phyloP scores from a whole-genome alignment of 2,329 filamentous ascomycete species.

The Paraconiothyrium brasiliense region DNA sequence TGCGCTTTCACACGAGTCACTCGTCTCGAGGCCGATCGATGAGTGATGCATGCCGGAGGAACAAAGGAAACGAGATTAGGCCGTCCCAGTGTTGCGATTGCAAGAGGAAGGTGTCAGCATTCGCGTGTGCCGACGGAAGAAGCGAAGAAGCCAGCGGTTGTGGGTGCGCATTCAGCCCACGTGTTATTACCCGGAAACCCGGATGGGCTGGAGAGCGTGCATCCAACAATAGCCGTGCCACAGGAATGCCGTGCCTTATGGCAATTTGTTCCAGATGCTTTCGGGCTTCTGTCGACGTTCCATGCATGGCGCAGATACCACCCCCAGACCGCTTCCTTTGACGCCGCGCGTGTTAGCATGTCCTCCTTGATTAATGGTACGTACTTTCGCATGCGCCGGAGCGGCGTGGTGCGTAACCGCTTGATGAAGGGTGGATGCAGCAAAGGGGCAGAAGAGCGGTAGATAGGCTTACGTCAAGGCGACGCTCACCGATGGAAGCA shows the following conservation, averaged over 20 bases:
- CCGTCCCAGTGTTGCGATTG: background rate
- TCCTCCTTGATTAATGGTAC: background rate
- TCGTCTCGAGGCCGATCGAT: background rate
- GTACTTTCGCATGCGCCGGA: background rate
- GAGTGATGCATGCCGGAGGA: background rate
- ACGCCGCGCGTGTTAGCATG: background rate
- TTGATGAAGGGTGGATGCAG: background rate
- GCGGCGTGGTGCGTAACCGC: background rate
- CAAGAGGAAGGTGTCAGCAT: conserved; percentile 14
- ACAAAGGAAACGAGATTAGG: background rate
- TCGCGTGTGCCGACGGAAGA: conserved; percentile 8
- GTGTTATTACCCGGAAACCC: conserved; percentile 22
- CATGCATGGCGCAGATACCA: conserved; percentile 11
- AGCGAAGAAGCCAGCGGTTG: conserved; percentile 6
- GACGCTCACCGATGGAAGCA: conserved; percentile 8
- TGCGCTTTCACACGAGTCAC: background rate
- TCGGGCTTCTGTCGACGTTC: background rate
- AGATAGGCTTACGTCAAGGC: conserved; percentile 1
- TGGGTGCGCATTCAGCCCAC: conserved; percentile 9
- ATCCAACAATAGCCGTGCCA: conserved; percentile 6
- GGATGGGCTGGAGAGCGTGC: conserved; percentile 7
- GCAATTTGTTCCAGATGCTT: conserved; percentile 2
- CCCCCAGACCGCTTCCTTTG: background rate
- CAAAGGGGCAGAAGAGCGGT: background rate
- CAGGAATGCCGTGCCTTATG: conserved; percentile 8